Percentiles rank a stretch among this genome's conserved stretches.
These are phyloP conservation scores for Naematelia aurantialba DNA, from an alignment of 768 basidiomycete genomes.

Conservation along the genomic window DNA sequence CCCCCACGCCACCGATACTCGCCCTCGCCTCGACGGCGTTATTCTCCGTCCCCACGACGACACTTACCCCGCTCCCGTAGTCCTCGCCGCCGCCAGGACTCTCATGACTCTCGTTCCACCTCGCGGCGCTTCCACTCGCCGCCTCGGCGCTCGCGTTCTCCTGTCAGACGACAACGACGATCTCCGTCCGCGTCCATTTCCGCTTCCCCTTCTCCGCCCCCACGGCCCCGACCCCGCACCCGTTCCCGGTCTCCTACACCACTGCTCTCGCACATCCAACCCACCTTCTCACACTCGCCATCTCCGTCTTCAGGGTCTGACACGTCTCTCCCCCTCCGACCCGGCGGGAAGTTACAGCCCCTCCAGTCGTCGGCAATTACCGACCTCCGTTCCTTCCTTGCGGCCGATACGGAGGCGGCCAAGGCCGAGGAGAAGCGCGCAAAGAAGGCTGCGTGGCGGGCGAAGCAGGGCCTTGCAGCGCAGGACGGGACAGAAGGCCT, in stretches of 20 bases:
- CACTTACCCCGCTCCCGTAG: not conserved
- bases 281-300: constrained; percentile 21
- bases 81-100: no score
- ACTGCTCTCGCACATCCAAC: constrained; percentile 4
- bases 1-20: constrained; percentile 8
- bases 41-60: not conserved
- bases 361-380: constrained; percentile 75
- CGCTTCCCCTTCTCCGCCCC: constrained; percentile 8
- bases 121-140: not conserved
- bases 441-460: constrained; percentile 60
- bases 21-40: constrained; percentile 7
- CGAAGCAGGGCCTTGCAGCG: constrained; percentile 42
- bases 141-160: not conserved
- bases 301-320: constrained; percentile 10
- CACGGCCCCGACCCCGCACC: not conserved
- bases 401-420: constrained; percentile 66
- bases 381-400: constrained; percentile 76
- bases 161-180: not conserved
- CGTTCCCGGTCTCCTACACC: constrained; percentile 1
- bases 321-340: constrained; percentile 6
- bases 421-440: constrained; percentile 66
- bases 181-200: constrained; percentile 11
- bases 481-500: constrained; percentile 32
- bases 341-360: constrained; percentile 59
- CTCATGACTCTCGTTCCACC: not conserved